Evolutionary conservation across 805 yeast genomes (phyloP), one percentile per base, ranked within the genome.

Genomic region (Candida hungchunana): DNA sequence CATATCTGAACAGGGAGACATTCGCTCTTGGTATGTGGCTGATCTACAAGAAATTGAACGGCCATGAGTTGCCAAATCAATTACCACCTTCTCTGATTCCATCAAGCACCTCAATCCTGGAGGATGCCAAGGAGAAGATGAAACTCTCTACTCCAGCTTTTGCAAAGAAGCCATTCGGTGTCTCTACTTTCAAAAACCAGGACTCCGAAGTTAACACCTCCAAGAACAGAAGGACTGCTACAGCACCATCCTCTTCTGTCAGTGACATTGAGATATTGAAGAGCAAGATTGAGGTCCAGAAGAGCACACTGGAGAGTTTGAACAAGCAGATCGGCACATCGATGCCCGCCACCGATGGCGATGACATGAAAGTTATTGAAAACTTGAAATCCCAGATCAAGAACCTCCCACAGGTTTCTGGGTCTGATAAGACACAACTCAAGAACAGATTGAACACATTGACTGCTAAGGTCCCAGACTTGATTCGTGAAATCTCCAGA

Each of bases 1-100:
- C 97, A 5, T 78, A 75, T 55, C 75, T 90, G 47, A 84, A 85
- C 57, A 79, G 77, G 51, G 96, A 90, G 57, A 95, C 87, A 59
- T 93, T 90, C 64, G 82, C 96, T 0, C 88, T 93, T 23, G 97
- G 97, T 21, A 93, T 90, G 97, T 97, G 94, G 68, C 69, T 90
- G 40, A 90, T 90, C 29, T 90, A 93, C 63, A 76, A 96, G 58
- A 75, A 90, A 44, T 66, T 90, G 55, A 89, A 88, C 54, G 97
- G 97, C 3, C 77, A 75, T 45, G 86, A 82, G n/a, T 63, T 93
- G 33, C 98, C 98, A 17, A 56, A 69, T 31, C 67, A 78, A 36
- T 70, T 90, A 35, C 97, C 97, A 3, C 87, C 94, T 3, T 95
- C 88, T 54, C 72, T 90, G 45, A 66, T 88, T 20, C 97, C 98